Evolutionary conservation across 192 early-diverging fungal species (phyloP).

Genomic region (Backusella sp.): DNA sequence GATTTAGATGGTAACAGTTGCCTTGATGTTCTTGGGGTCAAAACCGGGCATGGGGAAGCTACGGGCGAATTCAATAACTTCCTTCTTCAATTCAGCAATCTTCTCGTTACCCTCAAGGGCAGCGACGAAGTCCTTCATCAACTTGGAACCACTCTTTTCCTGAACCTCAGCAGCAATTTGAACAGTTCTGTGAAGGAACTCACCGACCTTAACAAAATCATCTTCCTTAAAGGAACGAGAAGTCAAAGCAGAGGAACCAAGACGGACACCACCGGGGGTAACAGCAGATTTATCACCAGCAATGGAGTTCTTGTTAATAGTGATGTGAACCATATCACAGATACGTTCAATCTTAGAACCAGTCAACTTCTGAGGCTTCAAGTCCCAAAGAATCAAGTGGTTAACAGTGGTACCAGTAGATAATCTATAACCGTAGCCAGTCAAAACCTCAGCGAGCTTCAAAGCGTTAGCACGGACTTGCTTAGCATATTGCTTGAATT

Average conservation of each 20-base stretch:
- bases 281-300: slow-evolving; percentile 95
- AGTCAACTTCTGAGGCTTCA: slow-evolving; percentile 87
- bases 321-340: slow-evolving; percentile 97
- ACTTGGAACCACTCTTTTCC: slow-evolving; percentile 78
- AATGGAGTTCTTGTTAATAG: slow-evolving; percentile 99
- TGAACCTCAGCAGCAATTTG: slow-evolving; percentile 89
- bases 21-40: slow-evolving; percentile 35
- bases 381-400: slow-evolving; percentile 98
- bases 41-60: slow-evolving; percentile 97
- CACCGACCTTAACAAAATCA: slow-evolving; percentile 97
- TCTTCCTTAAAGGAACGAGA: slow-evolving; percentile 94
- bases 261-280: slow-evolving; percentile 96
- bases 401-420: slow-evolving; percentile 96
- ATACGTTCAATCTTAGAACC: slow-evolving; percentile 99
- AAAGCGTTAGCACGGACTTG: slow-evolving; percentile 95
- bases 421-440: slow-evolving; percentile 86
- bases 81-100: slow-evolving; percentile 76
- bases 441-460: slow-evolving; percentile 79
- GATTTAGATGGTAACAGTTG: slow-evolving; percentile 31
- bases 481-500: slow-evolving; percentile 92
- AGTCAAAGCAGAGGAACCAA: slow-evolving; percentile 94
- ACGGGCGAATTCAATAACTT: slow-evolving; percentile 91
- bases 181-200: slow-evolving; percentile 92
- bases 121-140: slow-evolving; percentile 98
- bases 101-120: slow-evolving; percentile 77